These are phyloP conservation scores for Zygosaccharomyces siamensis DNA, from an alignment of 805 yeast species.

Conservation along the genomic window DNA sequence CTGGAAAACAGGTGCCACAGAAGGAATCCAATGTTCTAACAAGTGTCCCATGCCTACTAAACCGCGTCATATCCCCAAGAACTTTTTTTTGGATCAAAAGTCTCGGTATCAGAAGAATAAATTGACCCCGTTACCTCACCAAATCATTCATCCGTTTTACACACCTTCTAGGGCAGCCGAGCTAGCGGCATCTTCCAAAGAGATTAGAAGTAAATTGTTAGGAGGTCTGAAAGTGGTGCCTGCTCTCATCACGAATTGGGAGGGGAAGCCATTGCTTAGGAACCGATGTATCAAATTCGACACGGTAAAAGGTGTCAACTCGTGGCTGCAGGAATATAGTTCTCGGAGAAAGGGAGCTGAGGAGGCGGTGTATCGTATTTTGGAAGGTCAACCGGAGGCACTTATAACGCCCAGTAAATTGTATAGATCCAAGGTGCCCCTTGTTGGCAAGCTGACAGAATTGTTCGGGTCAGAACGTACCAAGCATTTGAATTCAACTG, in stretches of 20 bases:
- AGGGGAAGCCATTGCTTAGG: constrained; percentile 4
- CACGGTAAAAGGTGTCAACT: constrained; percentile 15
- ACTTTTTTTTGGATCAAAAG: background rate
- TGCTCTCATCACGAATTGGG: constrained; percentile 11
- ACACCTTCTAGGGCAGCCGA: constrained; percentile 22
- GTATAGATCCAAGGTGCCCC: constrained; percentile 9
- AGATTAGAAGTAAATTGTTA: constrained; percentile 17
- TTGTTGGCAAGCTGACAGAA: constrained; percentile 8
- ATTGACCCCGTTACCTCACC: constrained; percentile 11
- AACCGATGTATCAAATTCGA: constrained; percentile 15
- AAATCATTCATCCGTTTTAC: constrained; percentile 29
- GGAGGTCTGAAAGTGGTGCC: constrained; percentile 22
- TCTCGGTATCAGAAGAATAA: constrained; percentile 2
- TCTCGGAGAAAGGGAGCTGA: background rate
- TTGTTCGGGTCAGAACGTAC: constrained; percentile 11
- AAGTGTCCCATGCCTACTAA: background rate
- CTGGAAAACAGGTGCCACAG: background rate
- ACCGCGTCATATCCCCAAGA: background rate
- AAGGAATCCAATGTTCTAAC: background rate
- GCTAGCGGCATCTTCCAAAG: constrained; percentile 22
- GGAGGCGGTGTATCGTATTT: background rate
- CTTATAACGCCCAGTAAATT: constrained; percentile 15
- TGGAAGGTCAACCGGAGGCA: constrained; percentile 6
- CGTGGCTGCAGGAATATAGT: constrained; percentile 20
- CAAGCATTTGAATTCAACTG: constrained; percentile 7